Conservation (phyloP, 129 eudicot genomes). For the Helianthus annuus region DNA sequence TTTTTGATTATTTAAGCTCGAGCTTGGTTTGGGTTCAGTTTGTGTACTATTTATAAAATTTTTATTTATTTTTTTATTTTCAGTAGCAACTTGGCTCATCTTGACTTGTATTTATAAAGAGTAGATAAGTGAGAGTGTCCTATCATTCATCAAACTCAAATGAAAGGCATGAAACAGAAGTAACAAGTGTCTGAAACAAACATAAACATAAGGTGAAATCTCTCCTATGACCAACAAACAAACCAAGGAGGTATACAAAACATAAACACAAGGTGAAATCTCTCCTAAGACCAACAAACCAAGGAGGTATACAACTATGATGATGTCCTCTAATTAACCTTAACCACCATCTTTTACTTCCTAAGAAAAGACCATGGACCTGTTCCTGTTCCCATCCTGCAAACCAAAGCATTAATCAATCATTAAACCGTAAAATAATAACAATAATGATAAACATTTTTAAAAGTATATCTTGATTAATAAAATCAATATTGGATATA, state of each 20-base stretch:
- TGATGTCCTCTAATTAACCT: background rate
- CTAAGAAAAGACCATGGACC: conserved; percentile 84
- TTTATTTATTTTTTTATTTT: too few species aligned
- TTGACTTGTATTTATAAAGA: too few species aligned
- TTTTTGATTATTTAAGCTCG: too few species aligned
- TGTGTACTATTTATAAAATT: too few species aligned
- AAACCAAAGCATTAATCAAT: conserved; percentile 3
- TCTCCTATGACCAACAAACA: background rate
- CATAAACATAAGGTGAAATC: conserved; percentile 7
- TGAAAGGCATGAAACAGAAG: background rate
- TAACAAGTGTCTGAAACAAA: conserved; percentile 9
- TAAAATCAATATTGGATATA: background rate
- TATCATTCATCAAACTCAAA: too few species aligned
- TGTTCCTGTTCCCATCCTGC: conserved; percentile 68
- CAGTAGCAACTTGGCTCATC: too few species aligned
- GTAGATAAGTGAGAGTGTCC: background rate
- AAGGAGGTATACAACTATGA: background rate
- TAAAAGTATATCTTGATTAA: background rate
- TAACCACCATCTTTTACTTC: conserved; percentile 23
- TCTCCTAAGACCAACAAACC: too few species aligned
- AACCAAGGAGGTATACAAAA: conserved; percentile 7
- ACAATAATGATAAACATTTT: background rate
- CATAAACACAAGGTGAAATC: background rate
- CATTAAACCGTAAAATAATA: background rate
- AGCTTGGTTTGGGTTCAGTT: too few species aligned